Evolutionary conservation across 257 asterid genomes (phyloP).

Genomic region (Paulownia fortunei): DNA sequence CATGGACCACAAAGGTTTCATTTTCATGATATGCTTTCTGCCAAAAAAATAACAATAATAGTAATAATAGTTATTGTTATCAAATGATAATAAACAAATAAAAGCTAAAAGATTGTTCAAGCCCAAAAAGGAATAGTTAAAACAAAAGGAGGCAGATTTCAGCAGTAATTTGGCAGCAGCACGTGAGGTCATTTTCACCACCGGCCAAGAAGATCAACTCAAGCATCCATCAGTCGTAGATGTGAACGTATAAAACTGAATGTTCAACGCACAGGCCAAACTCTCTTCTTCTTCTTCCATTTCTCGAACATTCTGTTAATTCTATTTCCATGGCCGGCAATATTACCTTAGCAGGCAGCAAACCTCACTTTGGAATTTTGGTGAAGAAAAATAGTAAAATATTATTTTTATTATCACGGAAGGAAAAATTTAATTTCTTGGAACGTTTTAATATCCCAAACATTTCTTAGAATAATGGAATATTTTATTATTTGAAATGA

Average conservation of each 20-base stretch:
- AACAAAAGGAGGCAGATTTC: not conserved
- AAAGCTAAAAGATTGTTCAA: not conserved
- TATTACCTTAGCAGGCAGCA: too few relatives aligned
- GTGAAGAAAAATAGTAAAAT: too few relatives aligned
- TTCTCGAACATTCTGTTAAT: too few relatives aligned
- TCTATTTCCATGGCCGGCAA: too few relatives aligned
- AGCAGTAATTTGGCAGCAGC: not conserved
- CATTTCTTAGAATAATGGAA: too few relatives aligned
- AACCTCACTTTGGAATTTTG: too few relatives aligned
- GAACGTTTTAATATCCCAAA: too few relatives aligned
- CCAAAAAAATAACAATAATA: not conserved
- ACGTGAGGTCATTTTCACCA: not conserved
- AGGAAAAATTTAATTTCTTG: too few relatives aligned
- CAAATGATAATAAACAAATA: too few relatives aligned
- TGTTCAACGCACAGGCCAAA: not conserved
- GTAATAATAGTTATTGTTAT: too few relatives aligned
- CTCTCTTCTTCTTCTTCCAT: not conserved
- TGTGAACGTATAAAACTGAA: not conserved
- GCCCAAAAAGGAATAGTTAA: conserved; percentile 17
- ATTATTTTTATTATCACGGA: too few relatives aligned
- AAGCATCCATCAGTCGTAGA: not conserved
- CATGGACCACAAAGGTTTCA: not conserved
- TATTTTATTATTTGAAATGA: too few relatives aligned
- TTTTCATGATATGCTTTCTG: not conserved
- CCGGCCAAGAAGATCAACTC: not conserved